Conservation (phyloP, 176 grass and related monocot genomes). For the Guadua angustifolia region DNA sequence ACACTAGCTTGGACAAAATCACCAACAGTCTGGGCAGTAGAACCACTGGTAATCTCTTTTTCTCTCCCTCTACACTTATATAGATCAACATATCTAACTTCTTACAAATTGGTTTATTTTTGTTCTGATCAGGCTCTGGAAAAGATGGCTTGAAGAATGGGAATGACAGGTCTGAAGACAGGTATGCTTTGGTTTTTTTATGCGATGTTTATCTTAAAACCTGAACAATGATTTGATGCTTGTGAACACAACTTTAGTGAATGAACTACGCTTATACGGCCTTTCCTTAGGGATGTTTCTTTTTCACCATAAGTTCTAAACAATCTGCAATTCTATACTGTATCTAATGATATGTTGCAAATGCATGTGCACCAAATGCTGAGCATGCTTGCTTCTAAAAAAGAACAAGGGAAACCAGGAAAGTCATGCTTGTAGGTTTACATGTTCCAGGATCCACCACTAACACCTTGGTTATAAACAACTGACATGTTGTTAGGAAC, state of each 20-base stretch:
- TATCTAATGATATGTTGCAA: slow-evolving; percentile 1
- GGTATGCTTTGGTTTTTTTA: slow-evolving; percentile 45
- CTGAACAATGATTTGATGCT: background rate
- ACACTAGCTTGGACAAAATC: slow-evolving; percentile 86
- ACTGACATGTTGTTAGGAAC: slow-evolving; percentile 6
- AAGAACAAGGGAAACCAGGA: background rate
- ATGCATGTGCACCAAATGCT: background rate
- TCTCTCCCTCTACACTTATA: background rate
- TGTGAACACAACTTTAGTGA: background rate
- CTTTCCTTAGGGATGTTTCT: background rate
- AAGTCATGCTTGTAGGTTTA: background rate
- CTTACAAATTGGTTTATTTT: slow-evolving; percentile 27
- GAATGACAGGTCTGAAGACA: slow-evolving; percentile 44
- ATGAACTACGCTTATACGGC: background rate
- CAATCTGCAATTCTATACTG: background rate
- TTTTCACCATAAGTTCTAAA: background rate
- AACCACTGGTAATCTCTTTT: slow-evolving; percentile 46
- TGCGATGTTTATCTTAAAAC: background rate
- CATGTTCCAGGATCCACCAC: background rate
- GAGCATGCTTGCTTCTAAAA: background rate
- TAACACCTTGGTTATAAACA: slow-evolving; percentile 14
- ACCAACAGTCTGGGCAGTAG: slow-evolving; percentile 55
- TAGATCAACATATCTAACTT: background rate
- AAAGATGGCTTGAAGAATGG: slow-evolving; percentile 38
- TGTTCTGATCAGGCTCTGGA: slow-evolving; percentile 50